Evolutionary conservation across 2,329 filamentous ascomycete species (phyloP), one percentile per base, ranked within the genome.

Genomic region (Colletotrichum chrysophilum): DNA sequence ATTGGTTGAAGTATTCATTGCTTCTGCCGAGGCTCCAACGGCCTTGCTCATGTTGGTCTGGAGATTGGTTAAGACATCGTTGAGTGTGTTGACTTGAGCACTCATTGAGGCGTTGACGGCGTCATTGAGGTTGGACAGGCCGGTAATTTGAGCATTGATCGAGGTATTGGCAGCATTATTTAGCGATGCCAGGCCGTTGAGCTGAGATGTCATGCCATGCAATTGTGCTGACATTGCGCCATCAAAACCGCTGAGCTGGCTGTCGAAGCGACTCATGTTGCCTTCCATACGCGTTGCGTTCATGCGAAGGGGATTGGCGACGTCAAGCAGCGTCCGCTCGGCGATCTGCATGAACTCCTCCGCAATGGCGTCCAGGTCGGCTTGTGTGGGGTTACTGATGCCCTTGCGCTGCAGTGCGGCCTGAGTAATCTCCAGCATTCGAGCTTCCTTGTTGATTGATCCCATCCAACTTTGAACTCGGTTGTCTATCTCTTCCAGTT

Each of bases 301-400:
- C 74, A 76, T 76, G 2, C 74, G 74, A 26, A 76, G 48, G 13
- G 74, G 74, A 14, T 74, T 76, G 58, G 74, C 74, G 34, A 76
- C 74, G 58, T 76, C 74, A 56, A 76, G 74, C 36, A 76, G 70
- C 2, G 74, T 76, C 26, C 74, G 70, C 74, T 76, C 74, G 3
- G 74, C 74, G 18, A 76, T 69, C 32, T 73, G 70, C 74, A 76
- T 76, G 70, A 76, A 74, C 70, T 76, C 74, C 7, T 76, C 74
- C n/a, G 74, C 43, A 58, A 76, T 76, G 70, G 70, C 48, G 28
- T 76, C 74, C 2, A 65, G 48, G 74, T 76, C 74, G 21, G 73
- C 74, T 61, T 74, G 70, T 7, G 74, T 76, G 21, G 74, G 74
- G 24, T 76, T 69, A 26, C 55, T 74, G 74, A 76, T 76, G 58